Conservation (phyloP, 257 asterid species). For the Solanum tacnaense region DNA sequence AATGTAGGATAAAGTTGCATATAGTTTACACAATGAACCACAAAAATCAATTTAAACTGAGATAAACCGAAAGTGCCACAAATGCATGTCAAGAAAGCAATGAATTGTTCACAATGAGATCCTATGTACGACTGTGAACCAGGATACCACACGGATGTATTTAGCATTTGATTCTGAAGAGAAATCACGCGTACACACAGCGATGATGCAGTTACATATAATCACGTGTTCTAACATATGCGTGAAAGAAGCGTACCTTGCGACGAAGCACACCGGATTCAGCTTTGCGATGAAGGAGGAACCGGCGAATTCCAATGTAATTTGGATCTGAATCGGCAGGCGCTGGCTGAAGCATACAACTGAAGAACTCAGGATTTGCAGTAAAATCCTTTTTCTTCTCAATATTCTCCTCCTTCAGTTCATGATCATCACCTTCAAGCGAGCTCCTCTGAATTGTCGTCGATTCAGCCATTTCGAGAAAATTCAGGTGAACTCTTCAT, state of each 20-base stretch:
- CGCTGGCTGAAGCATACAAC: constrained; percentile 92
- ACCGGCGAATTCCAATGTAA: constrained; percentile 89
- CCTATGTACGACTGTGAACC: neutral
- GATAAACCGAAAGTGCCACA: neutral
- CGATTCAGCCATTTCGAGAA: constrained; percentile 41
- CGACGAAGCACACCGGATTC: constrained; percentile 65
- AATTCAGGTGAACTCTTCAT: constrained; percentile 2
- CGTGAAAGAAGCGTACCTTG: constrained; percentile 34
- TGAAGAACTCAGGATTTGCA: constrained; percentile 66
- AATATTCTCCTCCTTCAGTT: constrained; percentile 19
- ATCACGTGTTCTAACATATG: neutral
- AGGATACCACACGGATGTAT: neutral
- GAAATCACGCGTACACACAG: neutral
- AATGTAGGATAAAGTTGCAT: neutral
- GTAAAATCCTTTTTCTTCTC: constrained; percentile 19
- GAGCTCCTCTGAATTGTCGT: constrained; percentile 21
- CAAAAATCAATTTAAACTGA: neutral
- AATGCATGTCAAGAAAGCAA: neutral
- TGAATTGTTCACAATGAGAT: neutral
- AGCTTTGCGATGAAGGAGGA: constrained; percentile 81
- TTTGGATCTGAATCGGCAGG: constrained; percentile 67
- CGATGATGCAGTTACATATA: neutral
- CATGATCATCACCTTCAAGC: constrained; percentile 20
- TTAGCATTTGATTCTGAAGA: neutral
- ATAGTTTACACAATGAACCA: neutral